Evolutionary conservation across 257 asterid genomes (phyloP).

Genomic region (Solanum phureja): DNA sequence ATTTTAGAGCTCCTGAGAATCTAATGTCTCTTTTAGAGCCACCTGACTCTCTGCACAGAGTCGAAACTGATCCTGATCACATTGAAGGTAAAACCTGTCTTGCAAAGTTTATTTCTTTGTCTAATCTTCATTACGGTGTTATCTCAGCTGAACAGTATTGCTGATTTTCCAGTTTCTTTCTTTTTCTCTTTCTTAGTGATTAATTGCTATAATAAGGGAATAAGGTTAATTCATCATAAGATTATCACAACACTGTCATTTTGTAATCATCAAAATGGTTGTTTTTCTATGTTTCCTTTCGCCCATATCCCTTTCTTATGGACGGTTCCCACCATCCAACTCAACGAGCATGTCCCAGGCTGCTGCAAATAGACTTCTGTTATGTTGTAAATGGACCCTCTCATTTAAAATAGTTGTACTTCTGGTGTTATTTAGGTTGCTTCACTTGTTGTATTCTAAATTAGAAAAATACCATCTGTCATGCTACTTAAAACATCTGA

Average conservation of each 20-base stretch:
- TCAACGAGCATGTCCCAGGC: neutral
- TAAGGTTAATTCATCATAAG: neutral
- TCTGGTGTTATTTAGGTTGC: neutral
- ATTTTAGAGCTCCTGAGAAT: constrained; percentile 95
- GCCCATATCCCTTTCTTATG: neutral
- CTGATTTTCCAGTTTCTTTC: neutral
- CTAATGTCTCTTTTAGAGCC: constrained; percentile 50
- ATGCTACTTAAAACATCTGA: neutral
- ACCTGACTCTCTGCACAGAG: constrained; percentile 38
- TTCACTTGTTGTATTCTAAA: neutral
- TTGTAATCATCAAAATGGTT: neutral
- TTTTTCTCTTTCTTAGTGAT: neutral
- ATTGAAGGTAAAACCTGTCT: constrained; percentile 40
- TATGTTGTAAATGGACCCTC: neutral
- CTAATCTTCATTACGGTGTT: neutral
- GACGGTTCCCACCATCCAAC: neutral
- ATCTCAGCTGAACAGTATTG: neutral
- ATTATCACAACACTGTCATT: neutral
- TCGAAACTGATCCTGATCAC: constrained; percentile 18
- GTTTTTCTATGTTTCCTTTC: neutral
- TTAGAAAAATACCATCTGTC: neutral
- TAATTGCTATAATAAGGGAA: neutral
- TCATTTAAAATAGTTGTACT: neutral
- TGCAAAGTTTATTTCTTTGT: neutral
- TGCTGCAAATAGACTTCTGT: neutral